Base-by-base conservation (phyloP, 2,329 filamentous ascomycete species). In the Sphaerulina vaccinii region DNA sequence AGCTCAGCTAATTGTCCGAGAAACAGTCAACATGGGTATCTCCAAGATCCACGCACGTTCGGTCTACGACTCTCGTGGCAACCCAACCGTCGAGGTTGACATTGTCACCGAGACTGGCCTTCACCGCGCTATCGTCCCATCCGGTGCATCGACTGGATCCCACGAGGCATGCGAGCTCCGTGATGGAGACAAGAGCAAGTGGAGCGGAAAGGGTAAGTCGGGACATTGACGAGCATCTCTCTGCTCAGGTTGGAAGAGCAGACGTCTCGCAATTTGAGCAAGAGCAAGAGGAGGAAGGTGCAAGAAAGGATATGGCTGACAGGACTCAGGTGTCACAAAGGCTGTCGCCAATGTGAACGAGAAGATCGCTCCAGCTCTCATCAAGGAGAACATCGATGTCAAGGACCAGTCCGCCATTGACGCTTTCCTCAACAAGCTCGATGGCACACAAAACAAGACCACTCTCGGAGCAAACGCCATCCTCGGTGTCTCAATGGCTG, bases 31-130 rank as follows among this genome's bases (percentile, higher is more conserved):
- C 64, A 99, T 99, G 93, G 79, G 88, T 63, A 78, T 78, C 70
- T 71, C 71, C 64, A 78, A 78, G 72, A 78, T 79, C 68, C 75
- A 79, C 73, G 75, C 75, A 60, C 76, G 93, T 73, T 91, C 87
- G 71, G 90, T 99, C 80, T 99, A 79, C 84, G 93, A 99, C 84
- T 97, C 93, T 75, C 92, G 93, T 65, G 84, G 84, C 73, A 99
- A 99, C 86, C 93, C 93, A 70, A 99, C 93, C 72, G 92, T 96
- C 71, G 92, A 97, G 83, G 92, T 97, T 69, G 92, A 96, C 74
- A 84, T 96, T 67, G 87, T 95, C 78, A 96, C 91, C 67, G 90
- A 95, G 80, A 95, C 88, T 68, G 92, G 92, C 71, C 86, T 97
- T 60, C 91, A 96, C 85, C 90, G 92, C 71, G 91, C 92, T 73